phyloP scores from a whole-genome alignment of 371 early-diverging fungal genomes.

The Catenaria anguillulae region DNA sequence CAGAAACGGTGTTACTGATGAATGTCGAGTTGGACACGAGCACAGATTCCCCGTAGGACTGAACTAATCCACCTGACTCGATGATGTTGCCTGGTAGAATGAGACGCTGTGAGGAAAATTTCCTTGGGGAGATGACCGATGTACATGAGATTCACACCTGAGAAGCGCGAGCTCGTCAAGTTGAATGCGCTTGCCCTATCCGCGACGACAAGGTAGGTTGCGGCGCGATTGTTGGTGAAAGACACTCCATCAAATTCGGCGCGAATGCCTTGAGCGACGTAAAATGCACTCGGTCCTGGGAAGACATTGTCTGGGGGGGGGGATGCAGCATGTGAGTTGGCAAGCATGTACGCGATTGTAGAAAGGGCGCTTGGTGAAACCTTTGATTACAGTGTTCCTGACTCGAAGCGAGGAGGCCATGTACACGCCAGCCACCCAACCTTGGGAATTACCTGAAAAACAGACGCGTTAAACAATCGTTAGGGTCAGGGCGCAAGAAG shows the following conservation, averaged over 20 bases:
- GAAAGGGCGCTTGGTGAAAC: background rate
- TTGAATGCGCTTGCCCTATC: background rate
- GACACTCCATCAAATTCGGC: background rate
- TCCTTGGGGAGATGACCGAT: too few species aligned
- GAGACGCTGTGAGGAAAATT: background rate
- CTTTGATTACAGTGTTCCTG: background rate
- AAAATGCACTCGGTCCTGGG: background rate
- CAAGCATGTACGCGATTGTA: too few species aligned
- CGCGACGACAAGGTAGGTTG: background rate
- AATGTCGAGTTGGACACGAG: background rate
- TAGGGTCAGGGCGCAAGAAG: too few species aligned
- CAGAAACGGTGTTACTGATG: background rate
- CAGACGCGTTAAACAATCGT: too few species aligned
- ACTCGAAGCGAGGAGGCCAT: background rate
- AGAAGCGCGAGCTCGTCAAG: too few species aligned
- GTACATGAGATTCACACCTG: too few species aligned
- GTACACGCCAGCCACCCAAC: background rate
- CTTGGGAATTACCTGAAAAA: background rate
- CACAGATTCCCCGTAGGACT: background rate
- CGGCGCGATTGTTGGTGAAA: background rate
- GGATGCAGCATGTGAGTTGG: too few species aligned
- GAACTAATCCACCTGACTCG: background rate
- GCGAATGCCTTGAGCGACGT: background rate
- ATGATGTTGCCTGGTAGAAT: background rate
- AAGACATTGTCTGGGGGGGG: background rate